Evolutionary conservation across 108 stramenopile species (phyloP), one percentile per base, ranked within the genome.

Genomic region (Cyclostephanos tholiformis): DNA sequence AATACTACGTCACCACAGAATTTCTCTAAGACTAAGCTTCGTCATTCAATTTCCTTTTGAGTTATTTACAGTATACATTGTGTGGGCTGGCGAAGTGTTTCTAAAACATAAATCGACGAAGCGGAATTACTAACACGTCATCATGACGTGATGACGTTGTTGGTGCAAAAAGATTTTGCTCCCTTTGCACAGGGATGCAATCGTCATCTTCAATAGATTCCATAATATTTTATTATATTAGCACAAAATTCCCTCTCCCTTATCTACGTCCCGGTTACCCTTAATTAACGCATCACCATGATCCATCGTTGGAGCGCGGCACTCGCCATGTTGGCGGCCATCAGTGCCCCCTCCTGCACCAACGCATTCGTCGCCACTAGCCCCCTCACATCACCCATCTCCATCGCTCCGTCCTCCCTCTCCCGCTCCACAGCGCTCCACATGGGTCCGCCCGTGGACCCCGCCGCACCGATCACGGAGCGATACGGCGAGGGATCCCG

Each of bases 401-500:
- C 49, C 35, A 60, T 52, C 17, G 61, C 17, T 12, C 20, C 49
- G 17, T 22, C 38, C 17, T 43, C 61, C 16, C 11, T 19, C n/a
- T 2, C 19, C 36, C 57, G 39, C 50, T n/a, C 41, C 17, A 32
- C 65, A 22, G 48, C 41, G 23, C 48, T 72, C 20, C 53, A 62
- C 66, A 76, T 76, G 75, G 75, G 75, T n/a, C 75, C 75, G 52
- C 75, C 75, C 23, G 46, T 51, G 17, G 75, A 76, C 30, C 75
- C 75, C 38, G 22, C 75, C 13, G 75, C 75, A 2, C 75, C 75
- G 32, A 35, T 68, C 52, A 76, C 75, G 16, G 77, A 73, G 64
- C 55, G 29, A 59, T 38, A n/a, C 64, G 87, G 82, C 46, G 86
- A 86, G 67, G 74, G 62, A 39, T 63, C 68, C 41, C 74, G 85